These are phyloP conservation scores for Selaginella moellendorffii DNA, from an alignment of 75 land plant species.

Conservation along the genomic window DNA sequence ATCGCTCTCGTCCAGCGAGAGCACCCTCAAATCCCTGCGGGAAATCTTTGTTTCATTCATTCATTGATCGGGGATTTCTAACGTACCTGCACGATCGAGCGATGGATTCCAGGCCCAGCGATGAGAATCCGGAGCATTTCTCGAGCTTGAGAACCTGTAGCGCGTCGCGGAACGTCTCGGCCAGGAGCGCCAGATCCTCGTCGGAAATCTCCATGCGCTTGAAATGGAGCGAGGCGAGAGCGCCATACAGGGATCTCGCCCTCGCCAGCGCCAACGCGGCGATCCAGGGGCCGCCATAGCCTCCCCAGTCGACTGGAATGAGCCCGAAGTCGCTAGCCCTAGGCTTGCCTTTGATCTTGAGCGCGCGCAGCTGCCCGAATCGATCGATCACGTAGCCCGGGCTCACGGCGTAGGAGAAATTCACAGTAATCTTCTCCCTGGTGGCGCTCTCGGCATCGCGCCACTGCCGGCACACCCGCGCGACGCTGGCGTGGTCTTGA, in stretches of 20 bases:
- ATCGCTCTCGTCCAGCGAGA: conserved; percentile 69
- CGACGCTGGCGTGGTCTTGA: conserved; percentile 32
- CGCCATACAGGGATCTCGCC: no score
- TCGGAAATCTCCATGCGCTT: conserved; percentile 30
- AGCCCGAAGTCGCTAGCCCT: conserved; percentile 38
- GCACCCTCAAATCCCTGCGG: no score
- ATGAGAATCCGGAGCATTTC: conserved; percentile 41
- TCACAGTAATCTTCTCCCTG: conserved; percentile 37
- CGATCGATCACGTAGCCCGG: conserved; percentile 27
- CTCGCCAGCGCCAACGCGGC: conserved; percentile 20
- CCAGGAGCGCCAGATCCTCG: conserved; percentile 21
- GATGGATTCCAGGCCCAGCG: conserved; percentile 25
- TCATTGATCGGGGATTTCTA: no score
- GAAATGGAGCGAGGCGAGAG: conserved; percentile 23
- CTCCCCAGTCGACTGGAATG: conserved; percentile 37
- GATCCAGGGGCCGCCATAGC: conserved; percentile 39
- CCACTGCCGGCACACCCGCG: conserved; percentile 51
- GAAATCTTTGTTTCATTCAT: no score
- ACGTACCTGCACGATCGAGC: conserved; percentile 34
- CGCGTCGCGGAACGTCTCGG: conserved; percentile 13
- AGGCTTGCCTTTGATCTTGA: conserved; percentile 46
- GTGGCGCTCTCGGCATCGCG: conserved; percentile 31
- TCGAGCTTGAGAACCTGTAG: conserved; percentile 35
- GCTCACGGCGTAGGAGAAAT: conserved; percentile 33
- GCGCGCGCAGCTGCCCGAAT: conserved; percentile 19